Evolutionary conservation across 257 asterid genomes (phyloP).

Genomic region (Misopates orontium): DNA sequence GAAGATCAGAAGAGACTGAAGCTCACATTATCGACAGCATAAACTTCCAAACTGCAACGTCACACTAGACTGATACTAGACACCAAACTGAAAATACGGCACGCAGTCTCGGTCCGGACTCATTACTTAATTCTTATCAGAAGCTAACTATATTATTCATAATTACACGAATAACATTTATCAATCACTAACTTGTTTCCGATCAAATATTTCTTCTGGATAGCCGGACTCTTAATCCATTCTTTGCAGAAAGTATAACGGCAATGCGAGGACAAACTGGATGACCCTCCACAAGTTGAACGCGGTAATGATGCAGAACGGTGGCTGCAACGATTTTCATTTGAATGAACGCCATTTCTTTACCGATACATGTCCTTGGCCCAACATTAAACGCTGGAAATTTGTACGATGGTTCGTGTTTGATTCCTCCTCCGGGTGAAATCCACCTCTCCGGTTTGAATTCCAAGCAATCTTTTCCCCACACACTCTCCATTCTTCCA

Average conservation of each 20-base stretch:
- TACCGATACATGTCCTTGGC: constrained; percentile 47
- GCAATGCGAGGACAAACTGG: constrained; percentile 32
- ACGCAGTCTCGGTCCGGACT: too few relatives aligned
- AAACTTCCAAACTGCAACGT: too few relatives aligned
- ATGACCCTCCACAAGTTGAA: constrained; percentile 37
- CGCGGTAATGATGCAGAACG: constrained; percentile 28
- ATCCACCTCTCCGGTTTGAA: constrained; percentile 59
- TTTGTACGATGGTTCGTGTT: constrained; percentile 43
- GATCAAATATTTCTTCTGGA: constrained; percentile 15
- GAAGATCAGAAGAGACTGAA: too few relatives aligned
- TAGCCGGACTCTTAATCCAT: constrained; percentile 41
- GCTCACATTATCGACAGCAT: too few relatives aligned
- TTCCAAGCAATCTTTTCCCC: constrained; percentile 51
- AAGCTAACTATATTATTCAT: too few relatives aligned
- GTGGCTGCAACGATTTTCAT: constrained; percentile 49
- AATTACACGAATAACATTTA: too few relatives aligned
- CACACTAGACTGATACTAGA: too few relatives aligned
- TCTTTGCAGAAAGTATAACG: constrained; percentile 30
- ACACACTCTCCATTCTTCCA: constrained; percentile 47
- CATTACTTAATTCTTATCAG: too few relatives aligned
- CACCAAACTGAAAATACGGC: too few relatives aligned
- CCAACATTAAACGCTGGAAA: constrained; percentile 52
- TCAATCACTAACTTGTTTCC: too few relatives aligned
- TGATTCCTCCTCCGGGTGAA: constrained; percentile 19
- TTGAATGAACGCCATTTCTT: constrained; percentile 44